Base-by-base conservation (phyloP, 768 basidiomycete genomes). In the Galerina sulciceps region DNA sequence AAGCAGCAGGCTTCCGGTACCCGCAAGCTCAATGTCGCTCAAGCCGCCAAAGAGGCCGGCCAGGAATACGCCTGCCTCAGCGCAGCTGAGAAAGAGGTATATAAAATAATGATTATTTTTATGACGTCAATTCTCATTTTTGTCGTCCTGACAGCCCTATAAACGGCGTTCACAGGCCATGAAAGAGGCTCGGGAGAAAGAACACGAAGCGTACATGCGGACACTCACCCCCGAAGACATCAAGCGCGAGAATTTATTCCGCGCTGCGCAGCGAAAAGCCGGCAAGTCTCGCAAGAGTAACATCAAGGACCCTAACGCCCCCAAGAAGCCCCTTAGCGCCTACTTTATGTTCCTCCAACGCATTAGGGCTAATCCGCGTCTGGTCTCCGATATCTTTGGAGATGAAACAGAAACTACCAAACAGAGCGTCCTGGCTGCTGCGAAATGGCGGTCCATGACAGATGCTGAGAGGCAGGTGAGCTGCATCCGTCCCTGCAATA, bases 231-330 rank as follows among this genome's bases (percentile, higher is more conserved):
- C 94, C 5, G 93, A 94, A 3, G 95, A 96, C 71, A 95, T 97
- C 81, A 91, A 93, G 68, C 89, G 88, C 69, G 95, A 97, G 83
- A 97, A 97, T 71, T 81, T 79, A 6, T 97, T 89, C 76, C 88
- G 95, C 41, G 88, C 95, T 40, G 93, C 93, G 31, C 94, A 96
- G 75, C 88, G 95, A 59, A 94, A 93, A 75, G 90, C 92, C 14
- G 95, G 95, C 61, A 94, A 94, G 74, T 94, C 91, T 38, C 83
- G 93, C 62, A 93, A 90, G 82, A 90, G 90, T 64, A 97, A 97
- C 71, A 91, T 97, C 75, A 96, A 96, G 78, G 94, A 97, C 71
- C 94, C 94, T 35, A 96, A 97, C 69, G 95, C 94, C 8, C 95
- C 95, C 3, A 96, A 94, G 86, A 96, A 96, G 70, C 95, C 95